phyloP scores from a whole-genome alignment of 805 yeast species.

The Hanseniaspora taiwanica region DNA sequence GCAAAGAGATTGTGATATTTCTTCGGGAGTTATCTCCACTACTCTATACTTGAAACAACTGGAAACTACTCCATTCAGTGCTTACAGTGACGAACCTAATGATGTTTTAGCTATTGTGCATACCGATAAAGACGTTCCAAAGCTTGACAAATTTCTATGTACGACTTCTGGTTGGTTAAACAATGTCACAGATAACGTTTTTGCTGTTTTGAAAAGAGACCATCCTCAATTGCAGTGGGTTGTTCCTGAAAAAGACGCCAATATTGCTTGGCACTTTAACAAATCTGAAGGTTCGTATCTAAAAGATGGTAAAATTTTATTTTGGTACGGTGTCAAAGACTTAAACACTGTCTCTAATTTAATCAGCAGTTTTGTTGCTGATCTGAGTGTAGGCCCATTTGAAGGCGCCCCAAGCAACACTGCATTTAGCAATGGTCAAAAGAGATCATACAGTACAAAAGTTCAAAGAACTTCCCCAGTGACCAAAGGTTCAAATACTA shows the following conservation, averaged over 20 bases:
- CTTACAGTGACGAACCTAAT: conserved; percentile 90
- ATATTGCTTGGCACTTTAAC: conserved; percentile 81
- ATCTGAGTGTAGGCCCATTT: conserved; percentile 19
- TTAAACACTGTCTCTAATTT: conserved; percentile 48
- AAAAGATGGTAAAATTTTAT: conserved; percentile 75
- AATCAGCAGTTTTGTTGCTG: conserved; percentile 40
- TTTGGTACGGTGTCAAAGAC: conserved; percentile 83
- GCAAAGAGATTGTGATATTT: conserved; percentile 53
- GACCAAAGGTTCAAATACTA: conserved; percentile 45
- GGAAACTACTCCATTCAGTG: conserved; percentile 48
- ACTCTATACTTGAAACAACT: conserved; percentile 70
- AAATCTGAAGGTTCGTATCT: conserved; percentile 91
- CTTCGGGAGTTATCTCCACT: conserved; percentile 56
- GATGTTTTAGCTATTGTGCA: conserved; percentile 86
- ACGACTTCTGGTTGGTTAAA: conserved; percentile 93
- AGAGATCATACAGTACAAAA: conserved; percentile 38
- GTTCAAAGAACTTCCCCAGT: conserved; percentile 37
- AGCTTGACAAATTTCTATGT: conserved; percentile 74
- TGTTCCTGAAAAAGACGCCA: conserved; percentile 80
- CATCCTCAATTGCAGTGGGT: conserved; percentile 71
- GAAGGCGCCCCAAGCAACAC: no score
- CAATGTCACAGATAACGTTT: conserved; percentile 90
- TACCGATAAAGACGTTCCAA: conserved; percentile 28
- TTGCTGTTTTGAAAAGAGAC: conserved; percentile 68
- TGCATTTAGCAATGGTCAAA: conserved; percentile 35